Evolutionary conservation across 2,329 filamentous ascomycete genomes (phyloP), one percentile per base, ranked within the genome.

Genomic region (Talaromyces piceae): DNA sequence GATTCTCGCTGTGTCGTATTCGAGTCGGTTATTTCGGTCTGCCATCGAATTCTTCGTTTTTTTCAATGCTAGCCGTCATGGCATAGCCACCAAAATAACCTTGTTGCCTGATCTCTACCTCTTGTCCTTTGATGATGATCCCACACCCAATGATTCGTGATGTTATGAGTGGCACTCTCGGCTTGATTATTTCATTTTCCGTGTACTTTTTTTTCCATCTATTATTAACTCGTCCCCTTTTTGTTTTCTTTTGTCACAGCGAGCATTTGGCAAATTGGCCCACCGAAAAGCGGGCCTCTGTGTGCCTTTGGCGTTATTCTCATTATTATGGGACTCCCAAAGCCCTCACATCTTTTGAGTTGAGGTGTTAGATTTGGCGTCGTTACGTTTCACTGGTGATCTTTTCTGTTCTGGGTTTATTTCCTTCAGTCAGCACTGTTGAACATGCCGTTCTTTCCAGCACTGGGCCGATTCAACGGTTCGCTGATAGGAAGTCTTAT

Each of bases 401-500:
- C 50, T 46, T 22, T n/a, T 50, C 55, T 67, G 63, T 62, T 60
- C 56, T 55, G 57, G 60, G 58, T 53, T 58, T 55, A 20, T 49
- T 49, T 49, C 31, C 52, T 59, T 57, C 58, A 55, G 55, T 61
- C 59, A 63, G 61, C 60, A 65, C 53, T 63, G 61, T 63, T 65
- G 64, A 67, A 68, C 65, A 61, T 63, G 62, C 63, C 63, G 64
- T 60, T 41, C 43, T 45, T 60, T 63, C 59, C 63, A 65, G 58
- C 62, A 61, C 62, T 62, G 62, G 66, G 62, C 62, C 57, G 62
- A 60, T 61, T 30, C 58, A 50, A 54, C 50, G 60, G 62, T 62
- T 61, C 58, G 63, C 60, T 62, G 57, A 58, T 64, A 57, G 66
- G 68, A 66, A 62, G 63, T 67, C 63, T 51, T 66, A 73, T 75